Conservation (phyloP, 2,329 filamentous ascomycete species). For the Sporothrix dimorphospora region DNA sequence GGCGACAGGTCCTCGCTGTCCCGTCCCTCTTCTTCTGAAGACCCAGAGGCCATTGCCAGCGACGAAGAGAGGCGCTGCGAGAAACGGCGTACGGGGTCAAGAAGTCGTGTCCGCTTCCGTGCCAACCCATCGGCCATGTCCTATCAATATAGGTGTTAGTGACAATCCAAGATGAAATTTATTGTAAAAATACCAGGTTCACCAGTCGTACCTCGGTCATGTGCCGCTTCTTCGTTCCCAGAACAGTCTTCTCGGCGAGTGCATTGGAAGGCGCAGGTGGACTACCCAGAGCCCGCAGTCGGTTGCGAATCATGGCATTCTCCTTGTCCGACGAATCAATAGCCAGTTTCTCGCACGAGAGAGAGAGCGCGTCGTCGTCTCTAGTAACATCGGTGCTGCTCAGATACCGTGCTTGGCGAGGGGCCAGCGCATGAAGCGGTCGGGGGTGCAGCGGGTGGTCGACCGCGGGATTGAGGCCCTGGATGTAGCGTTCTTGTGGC, state of each 20-base stretch:
- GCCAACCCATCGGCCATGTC: background rate
- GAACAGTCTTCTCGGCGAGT: background rate
- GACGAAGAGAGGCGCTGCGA: slow-evolving; percentile 32
- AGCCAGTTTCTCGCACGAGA: slow-evolving; percentile 23
- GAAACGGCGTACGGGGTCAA: slow-evolving; percentile 33
- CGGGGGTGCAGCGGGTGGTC: slow-evolving; percentile 35
- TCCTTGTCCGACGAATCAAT: slow-evolving; percentile 27
- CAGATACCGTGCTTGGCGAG: slow-evolving; percentile 17
- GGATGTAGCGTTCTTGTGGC: slow-evolving; percentile 34
- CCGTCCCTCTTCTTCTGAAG: slow-evolving; percentile 15
- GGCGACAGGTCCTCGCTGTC: slow-evolving; percentile 23
- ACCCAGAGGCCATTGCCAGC: slow-evolving; percentile 18
- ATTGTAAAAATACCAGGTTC: background rate
- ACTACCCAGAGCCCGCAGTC: background rate
- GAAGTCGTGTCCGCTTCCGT: slow-evolving; percentile 30
- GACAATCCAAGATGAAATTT: background rate
- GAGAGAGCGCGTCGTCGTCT: slow-evolving; percentile 3
- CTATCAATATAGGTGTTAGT: background rate
- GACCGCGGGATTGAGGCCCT: slow-evolving; percentile 29
- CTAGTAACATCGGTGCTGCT: background rate
- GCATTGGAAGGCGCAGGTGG: background rate
- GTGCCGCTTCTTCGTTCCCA: slow-evolving; percentile 29
- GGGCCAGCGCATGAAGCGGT: slow-evolving; percentile 27
- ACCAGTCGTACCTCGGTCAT: slow-evolving; percentile 22
- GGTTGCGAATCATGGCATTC: slow-evolving; percentile 20